Evolutionary conservation across 768 basidiomycete species (phyloP), one percentile per base, ranked within the genome.

Genomic region (Boletus rubropictus): DNA sequence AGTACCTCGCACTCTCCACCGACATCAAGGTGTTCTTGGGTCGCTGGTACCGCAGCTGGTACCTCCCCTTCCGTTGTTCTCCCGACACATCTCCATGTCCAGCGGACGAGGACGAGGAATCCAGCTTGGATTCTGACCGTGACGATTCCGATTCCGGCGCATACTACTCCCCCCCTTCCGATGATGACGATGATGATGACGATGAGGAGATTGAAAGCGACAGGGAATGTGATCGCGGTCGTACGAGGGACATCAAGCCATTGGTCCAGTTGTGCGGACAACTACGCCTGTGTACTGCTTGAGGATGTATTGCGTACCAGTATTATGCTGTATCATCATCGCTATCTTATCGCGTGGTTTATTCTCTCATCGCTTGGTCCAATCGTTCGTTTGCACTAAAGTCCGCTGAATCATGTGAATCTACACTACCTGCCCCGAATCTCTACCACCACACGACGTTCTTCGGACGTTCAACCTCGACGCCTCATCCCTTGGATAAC

Each of bases 21-120:
- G 82, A 86, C 35, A 80, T 93, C 64, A 91, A 89, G 63, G 66
- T 82, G 12, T 86, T 87, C 59, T 71, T 92, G 38, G 81, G 84
- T 0, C 74, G 72, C 46, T 92, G 86, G 84, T 89, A 86, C 64
- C 70, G 76, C 44, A 70, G 72, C 22, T 84, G 84, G 84, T 60
- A 79, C 34, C 69, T 77, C 41, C 66, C 73, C 11, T n/a, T 49
- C n/a, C 42, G 27, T 1, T 63, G 62, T 36, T 67, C 62, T 20
- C 58, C 60, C 34, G 54, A 46, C 27, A 49, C 51, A 36, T 50
- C 55, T 4, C 54, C 55, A 25, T 64, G 57, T 44, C 50, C 62
- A 5, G 11, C 20, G 25, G 68, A 64, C 24, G 62, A 58, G 22
- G 69, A 68, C 27, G 67, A 67, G 10, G 70, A 72, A 38, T 71